A percentile compares a stretch with the other conserved stretches of the same genome.
Evolutionary conservation across 78 protist species (phyloP).

Genomic region (slime mould (Dictyostelium discoideum)): dicty_2.7 NC_007088.5:1279001-1279500

Average conservation of each 20-base stretch:
- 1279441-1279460: not conserved
- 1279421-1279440: not conserved
- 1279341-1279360: conserved; percentile 92
- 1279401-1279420: conserved; percentile 85
- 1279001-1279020: not conserved
- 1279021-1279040: not conserved
- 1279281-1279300: conserved; percentile 58
- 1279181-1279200: not conserved
- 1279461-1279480: not conserved
- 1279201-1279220: not conserved
- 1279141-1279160: too few species aligned
- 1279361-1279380: conserved; percentile 96
- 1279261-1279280: conserved; percentile 29
- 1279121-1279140: too few species aligned
- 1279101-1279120: too few species aligned
- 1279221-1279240: conserved; percentile 33
- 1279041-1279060: not conserved
- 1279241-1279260: conserved; percentile 36
- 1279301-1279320: conserved; percentile 93
- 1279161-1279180: not conserved
- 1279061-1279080: not conserved
- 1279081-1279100: not conserved
- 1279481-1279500: too few species aligned
- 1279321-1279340: conserved; percentile 96
- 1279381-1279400: conserved; percentile 77